Base-by-base conservation (phyloP, 306 rosid genomes). In the Lathyrus oleraceus region DNA sequence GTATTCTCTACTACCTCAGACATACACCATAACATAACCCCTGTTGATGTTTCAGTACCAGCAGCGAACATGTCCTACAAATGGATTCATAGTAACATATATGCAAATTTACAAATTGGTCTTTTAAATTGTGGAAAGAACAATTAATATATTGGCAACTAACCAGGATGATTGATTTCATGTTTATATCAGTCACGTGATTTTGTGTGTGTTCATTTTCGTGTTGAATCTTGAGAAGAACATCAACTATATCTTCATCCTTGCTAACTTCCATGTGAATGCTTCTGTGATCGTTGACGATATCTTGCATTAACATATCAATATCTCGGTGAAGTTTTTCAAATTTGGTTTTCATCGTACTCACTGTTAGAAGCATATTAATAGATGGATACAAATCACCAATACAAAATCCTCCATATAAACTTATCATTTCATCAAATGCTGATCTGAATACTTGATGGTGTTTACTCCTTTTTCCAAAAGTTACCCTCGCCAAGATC, bases 1-100 rank as follows among this genome's bases (percentile, higher is more conserved):
- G 83, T 83, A 16, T 85, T 76, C 66, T 63, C 76, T 38, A 73
- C 23, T 72, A 82, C 44, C 57, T 85, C 89, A 32, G 83, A 62
- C 72, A 85, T 66, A 2, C 38, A 61, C 83, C 89, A 82, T 16
- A 60, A 65, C 27, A 82, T 21, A 16, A 65, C 2, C 4, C 48
- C 14, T 10, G 83, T 39, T 1, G 86, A 45, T 48, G 84, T 76
- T 27, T 85, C 86, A 0, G 79, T 69, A 13, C 82, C 89, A 28
- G 27, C 86, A 27, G 5, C 8, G 1, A 73, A 76, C 2, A 82
- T 70, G 19, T 85, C 89, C 86, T 82, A 48, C 21, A 74, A 40
- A 43, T 14, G 10, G 38, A 61, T 12, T 23, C 0, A 23, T 2
- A 23, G 27, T 23, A 23, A 23, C 27, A 23, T 3, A 23, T 3